Evolutionary conservation across 495 filamentous ascomycete genomes (phyloP).

Genomic region (Emericellopsis terricola): DNA sequence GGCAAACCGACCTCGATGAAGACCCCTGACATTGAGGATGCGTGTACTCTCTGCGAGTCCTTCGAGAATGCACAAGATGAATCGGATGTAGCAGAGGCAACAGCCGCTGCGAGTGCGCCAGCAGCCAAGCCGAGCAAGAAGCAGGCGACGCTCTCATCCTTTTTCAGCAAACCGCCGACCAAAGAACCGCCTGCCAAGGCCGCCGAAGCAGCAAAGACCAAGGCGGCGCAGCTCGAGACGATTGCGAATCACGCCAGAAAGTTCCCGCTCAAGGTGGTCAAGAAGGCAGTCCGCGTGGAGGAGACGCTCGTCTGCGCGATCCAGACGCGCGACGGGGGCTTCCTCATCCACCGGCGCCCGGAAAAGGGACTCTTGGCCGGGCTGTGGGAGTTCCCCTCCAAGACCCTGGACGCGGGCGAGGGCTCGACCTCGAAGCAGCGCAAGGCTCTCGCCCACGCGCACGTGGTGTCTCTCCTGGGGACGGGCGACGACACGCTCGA

Average conservation of each 20-base stretch:
- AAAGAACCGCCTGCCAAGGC: not conserved
- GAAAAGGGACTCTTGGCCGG: conserved; percentile 24
- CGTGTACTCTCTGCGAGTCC: conserved; percentile 17
- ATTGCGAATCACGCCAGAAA: conserved; percentile 19
- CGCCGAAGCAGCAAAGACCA: not conserved
- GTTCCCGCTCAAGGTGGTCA: conserved; percentile 18
- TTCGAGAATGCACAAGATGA: conserved; percentile 9
- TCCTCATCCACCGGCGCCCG: conserved; percentile 21
- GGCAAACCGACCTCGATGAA: not conserved
- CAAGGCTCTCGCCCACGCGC: conserved; percentile 8
- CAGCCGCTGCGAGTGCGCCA: not conserved
- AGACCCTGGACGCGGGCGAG: conserved; percentile 9
- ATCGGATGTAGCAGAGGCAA: not conserved
- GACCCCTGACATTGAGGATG: conserved; percentile 20
- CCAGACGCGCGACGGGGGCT: conserved; percentile 16
- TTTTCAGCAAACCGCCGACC: not conserved
- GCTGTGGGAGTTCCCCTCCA: conserved; percentile 28
- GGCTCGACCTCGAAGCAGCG: conserved; percentile 6
- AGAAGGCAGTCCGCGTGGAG: conserved; percentile 24
- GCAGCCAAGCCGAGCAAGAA: not conserved
- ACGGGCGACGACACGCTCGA: conserved; percentile 1
- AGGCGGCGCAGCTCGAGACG: conserved; percentile 3
- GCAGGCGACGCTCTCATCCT: conserved; percentile 4
- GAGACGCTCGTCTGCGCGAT: conserved; percentile 25
- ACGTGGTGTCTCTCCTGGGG: conserved; percentile 7